Percentiles rank a stretch among this genome's conserved stretches.
phyloP scores from a whole-genome alignment of 768 basidiomycete genomes.

The Pholiota conissans region DNA sequence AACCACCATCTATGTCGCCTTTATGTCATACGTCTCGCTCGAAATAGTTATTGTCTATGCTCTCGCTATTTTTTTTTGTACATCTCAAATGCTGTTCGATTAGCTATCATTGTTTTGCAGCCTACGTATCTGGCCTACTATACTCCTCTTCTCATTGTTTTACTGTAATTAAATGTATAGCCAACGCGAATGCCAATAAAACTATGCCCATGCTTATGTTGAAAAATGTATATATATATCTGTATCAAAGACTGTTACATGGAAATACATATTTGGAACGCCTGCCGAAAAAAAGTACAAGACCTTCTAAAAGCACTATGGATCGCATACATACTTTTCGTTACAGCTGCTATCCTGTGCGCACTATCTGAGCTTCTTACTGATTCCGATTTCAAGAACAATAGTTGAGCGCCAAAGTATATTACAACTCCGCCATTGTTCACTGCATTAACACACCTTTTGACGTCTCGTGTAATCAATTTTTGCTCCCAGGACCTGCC shows the following conservation, averaged over 20 bases:
- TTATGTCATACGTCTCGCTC: neutral
- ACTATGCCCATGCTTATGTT: no score
- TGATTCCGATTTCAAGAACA: neutral
- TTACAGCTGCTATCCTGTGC: no score
- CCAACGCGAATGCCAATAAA: no score
- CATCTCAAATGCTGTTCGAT: neutral
- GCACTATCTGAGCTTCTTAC: neutral
- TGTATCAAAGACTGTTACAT: no score
- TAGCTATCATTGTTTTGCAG: neutral
- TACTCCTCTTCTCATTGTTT: no score
- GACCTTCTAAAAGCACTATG: neutral
- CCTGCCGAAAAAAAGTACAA: neutral
- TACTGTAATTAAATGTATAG: no score
- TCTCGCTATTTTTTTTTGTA: neutral
- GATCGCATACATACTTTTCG: neutral
- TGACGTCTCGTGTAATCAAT: neutral
- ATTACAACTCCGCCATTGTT: neutral
- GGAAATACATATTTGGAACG: no score
- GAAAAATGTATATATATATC: no score
- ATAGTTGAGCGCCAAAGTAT: neutral
- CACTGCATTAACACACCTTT: neutral
- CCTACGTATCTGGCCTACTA: no score
- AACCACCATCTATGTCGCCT: neutral
- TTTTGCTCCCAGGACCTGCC: neutral
- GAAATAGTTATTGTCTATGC: neutral